Evolutionary conservation across 139 green algal species (phyloP).

Genomic region (Auxenochlorella pyrenoidosa): DNA sequence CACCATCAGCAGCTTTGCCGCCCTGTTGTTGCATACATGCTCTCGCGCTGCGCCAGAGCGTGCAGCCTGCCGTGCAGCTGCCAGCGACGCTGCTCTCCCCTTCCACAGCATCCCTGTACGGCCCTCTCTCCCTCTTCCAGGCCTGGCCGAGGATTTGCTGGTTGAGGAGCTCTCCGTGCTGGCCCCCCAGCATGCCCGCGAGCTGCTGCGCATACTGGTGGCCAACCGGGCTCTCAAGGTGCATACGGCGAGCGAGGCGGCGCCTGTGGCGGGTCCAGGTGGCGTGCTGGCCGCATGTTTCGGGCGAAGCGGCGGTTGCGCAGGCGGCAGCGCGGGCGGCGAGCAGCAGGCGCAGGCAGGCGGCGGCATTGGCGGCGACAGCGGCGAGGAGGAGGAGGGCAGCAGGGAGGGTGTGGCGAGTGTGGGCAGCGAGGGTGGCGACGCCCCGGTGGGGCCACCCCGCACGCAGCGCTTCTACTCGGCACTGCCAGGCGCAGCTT

Average conservation of each 20-base stretch:
- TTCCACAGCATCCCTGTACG: background rate
- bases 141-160: background rate
- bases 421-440: background rate
- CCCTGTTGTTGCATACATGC: too few relatives aligned
- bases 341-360: background rate
- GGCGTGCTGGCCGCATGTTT: slow-evolving; percentile 28
- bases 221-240: background rate
- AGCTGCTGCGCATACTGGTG: slow-evolving; percentile 19
- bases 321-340: background rate
- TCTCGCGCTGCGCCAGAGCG: too few relatives aligned
- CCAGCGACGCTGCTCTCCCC: too few relatives aligned
- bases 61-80: too few relatives aligned
- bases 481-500: background rate
- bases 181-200: slow-evolving; percentile 11
- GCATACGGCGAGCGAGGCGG: background rate
- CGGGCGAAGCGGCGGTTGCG: background rate
- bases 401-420: background rate
- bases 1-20: too few relatives aligned
- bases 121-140: background rate
- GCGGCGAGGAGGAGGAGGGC: background rate
- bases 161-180: slow-evolving; percentile 26
- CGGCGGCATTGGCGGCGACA: background rate
- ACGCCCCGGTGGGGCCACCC: background rate
- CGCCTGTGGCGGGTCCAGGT: background rate
- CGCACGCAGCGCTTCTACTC: slow-evolving; percentile 18